Conservation (phyloP, 1,139 yeast species). For the Protomyces pachydermus region DNA sequence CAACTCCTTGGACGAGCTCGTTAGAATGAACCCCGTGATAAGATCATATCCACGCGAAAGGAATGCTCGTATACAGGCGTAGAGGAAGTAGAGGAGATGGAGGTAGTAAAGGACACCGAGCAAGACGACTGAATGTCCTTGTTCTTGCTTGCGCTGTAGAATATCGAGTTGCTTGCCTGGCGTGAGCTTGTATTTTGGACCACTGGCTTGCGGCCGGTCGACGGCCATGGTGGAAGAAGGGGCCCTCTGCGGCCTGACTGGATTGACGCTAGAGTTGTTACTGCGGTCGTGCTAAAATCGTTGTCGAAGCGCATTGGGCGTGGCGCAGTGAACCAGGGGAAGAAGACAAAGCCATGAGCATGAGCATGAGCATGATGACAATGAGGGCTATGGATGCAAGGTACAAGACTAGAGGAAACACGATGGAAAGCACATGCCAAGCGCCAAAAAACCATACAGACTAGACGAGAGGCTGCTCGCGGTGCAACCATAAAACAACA, state of each 20-base stretch:
- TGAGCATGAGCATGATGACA: background rate
- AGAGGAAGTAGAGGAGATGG: slow-evolving; percentile 1
- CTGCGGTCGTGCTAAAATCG: too few species aligned
- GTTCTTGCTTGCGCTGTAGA: background rate
- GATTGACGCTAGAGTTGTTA: too few species aligned
- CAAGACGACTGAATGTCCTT: background rate
- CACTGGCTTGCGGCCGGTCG: background rate
- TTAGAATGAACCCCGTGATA: slow-evolving; percentile 40
- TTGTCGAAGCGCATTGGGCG: too few species aligned
- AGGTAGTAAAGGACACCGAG: background rate
- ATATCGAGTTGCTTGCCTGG: background rate
- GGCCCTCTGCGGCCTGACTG: too few species aligned
- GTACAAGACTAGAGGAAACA: too few species aligned
- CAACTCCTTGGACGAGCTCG: slow-evolving; percentile 57
- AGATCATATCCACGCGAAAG: background rate
- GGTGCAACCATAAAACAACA: too few species aligned
- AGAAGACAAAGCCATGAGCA: too few species aligned
- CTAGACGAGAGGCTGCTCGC: too few species aligned
- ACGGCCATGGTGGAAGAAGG: background rate
- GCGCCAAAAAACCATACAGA: too few species aligned
- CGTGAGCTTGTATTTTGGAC: background rate
- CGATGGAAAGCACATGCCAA: too few species aligned
- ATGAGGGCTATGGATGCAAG: too few species aligned
- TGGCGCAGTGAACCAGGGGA: too few species aligned
- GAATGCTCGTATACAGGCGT: background rate